Conservation (phyloP, 2,329 filamentous ascomycete genomes). For the Chaetoscypha palmicola region DNA sequence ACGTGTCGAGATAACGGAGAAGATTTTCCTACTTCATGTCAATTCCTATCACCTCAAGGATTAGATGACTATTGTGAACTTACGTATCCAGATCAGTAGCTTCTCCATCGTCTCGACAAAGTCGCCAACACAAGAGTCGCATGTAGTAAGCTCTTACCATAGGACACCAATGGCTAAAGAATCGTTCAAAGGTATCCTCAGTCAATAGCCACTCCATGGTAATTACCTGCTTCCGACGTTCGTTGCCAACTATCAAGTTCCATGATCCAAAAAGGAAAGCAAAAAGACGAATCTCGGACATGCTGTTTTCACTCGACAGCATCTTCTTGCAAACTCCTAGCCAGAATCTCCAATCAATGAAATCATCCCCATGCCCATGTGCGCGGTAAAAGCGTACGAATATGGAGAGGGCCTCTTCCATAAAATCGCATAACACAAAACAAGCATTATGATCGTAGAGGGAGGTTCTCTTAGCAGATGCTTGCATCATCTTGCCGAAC, state of each 20-base stretch:
- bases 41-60: too few species aligned
- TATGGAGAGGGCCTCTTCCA: constrained; percentile 61
- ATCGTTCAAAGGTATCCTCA: constrained; percentile 54
- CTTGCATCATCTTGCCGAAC: constrained; percentile 55
- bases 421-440: constrained; percentile 66
- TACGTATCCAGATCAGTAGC: constrained; percentile 48
- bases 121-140: constrained; percentile 63
- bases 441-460: constrained; percentile 64
- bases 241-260: constrained; percentile 49
- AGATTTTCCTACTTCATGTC: constrained; percentile 45
- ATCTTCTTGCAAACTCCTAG: constrained; percentile 58
- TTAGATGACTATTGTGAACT: too few species aligned
- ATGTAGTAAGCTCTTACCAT: constrained; percentile 74
- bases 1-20: constrained; percentile 48
- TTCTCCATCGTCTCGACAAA: constrained; percentile 54
- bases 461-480: constrained; percentile 54
- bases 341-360: constrained; percentile 63
- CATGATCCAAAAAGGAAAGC: constrained; percentile 61
- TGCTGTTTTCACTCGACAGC: constrained; percentile 63
- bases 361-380: constrained; percentile 30
- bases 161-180: constrained; percentile 70
- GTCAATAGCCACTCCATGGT: constrained; percentile 58
- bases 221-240: constrained; percentile 50
- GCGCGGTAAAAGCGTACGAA: constrained; percentile 52
- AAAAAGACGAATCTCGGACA: constrained; percentile 64